Evolutionary conservation across 192 early-diverging fungal species (phyloP).

Genomic region (Bifiguratus adelaidae): DNA sequence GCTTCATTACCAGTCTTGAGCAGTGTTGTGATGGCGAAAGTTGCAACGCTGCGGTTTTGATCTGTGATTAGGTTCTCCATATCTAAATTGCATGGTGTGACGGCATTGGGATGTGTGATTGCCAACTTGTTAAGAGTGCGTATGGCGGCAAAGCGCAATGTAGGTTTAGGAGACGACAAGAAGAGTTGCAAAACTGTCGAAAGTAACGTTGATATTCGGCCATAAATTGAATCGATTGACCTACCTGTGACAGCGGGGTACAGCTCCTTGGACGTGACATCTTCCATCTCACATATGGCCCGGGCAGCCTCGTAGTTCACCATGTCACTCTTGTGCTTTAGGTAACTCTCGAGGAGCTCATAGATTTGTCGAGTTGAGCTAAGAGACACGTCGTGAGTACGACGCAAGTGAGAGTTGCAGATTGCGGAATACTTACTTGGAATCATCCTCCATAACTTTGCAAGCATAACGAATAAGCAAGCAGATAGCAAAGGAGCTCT

Average conservation of each 20-base stretch:
- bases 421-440: slow-evolving; percentile 24
- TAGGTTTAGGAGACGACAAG: slow-evolving; percentile 86
- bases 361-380: slow-evolving; percentile 61
- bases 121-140: slow-evolving; percentile 93
- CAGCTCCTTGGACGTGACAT: slow-evolving; percentile 76
- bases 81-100: slow-evolving; percentile 93
- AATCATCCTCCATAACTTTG: slow-evolving; percentile 75
- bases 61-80: slow-evolving; percentile 98
- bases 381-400: neutral
- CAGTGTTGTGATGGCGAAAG: slow-evolving; percentile 97
- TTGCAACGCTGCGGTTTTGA: slow-evolving; percentile 92
- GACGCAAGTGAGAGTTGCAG: neutral
- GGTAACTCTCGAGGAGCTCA: slow-evolving; percentile 78
- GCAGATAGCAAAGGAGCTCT: slow-evolving; percentile 82
- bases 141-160: slow-evolving; percentile 93
- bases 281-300: slow-evolving; percentile 85
- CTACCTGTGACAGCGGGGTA: slow-evolving; percentile 84
- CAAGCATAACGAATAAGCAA: slow-evolving; percentile 88
- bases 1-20: slow-evolving; percentile 98
- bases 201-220: neutral
- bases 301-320: slow-evolving; percentile 95
- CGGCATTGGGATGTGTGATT: slow-evolving; percentile 79
- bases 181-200: slow-evolving; percentile 77
- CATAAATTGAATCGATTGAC: slow-evolving; percentile 2
- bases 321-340: slow-evolving; percentile 96